phyloP scores from a whole-genome alignment of 1,284 basidiomycete species.

The Boletellus sp. region DNA sequence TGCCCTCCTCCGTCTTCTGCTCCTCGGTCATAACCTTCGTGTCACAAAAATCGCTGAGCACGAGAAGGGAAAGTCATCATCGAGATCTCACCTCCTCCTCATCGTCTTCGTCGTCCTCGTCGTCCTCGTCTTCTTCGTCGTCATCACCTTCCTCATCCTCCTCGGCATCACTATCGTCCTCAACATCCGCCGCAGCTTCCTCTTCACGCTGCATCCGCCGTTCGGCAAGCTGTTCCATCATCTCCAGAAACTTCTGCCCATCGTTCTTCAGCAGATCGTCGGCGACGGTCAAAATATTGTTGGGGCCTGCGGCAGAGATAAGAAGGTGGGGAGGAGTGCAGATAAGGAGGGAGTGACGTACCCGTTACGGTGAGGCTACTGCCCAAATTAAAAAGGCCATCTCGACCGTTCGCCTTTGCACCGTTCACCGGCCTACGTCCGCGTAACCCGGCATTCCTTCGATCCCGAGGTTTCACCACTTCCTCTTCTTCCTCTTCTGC shows the following conservation, averaged over 20 bases:
- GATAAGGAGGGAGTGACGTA: constrained; percentile 36
- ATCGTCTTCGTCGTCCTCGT: constrained; percentile 47
- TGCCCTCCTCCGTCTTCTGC: constrained; percentile 98
- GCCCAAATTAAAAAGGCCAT: constrained; percentile 77
- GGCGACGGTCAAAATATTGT: constrained; percentile 96
- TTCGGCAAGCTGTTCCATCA: constrained; percentile 99
- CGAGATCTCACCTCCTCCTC: constrained; percentile 43
- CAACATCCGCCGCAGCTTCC: constrained; percentile 76
- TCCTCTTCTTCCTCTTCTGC: constrained; percentile 64
- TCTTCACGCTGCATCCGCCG: constrained; percentile 91
- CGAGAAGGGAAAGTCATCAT: constrained; percentile 2
- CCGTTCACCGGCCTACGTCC: constrained; percentile 37
- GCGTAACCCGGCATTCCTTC: constrained; percentile 32
- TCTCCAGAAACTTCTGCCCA: constrained; percentile 97
- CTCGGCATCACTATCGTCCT: constrained; percentile 51
- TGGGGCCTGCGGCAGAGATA: constrained; percentile 46
- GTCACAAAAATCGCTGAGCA: constrained; percentile 15
- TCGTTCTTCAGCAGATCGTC: constrained; percentile 98
- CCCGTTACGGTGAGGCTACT: constrained; percentile 82
- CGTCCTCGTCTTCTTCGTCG: constrained; percentile 43
- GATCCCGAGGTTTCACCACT: constrained; percentile 39
- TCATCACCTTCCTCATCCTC: constrained; percentile 51
- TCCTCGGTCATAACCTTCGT: constrained; percentile 73
- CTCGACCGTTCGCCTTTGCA: constrained; percentile 42
- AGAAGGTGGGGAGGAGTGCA: constrained; percentile 6